Conservation (phyloP, 306 rosid genomes). For the Purshia tridentata region DNA sequence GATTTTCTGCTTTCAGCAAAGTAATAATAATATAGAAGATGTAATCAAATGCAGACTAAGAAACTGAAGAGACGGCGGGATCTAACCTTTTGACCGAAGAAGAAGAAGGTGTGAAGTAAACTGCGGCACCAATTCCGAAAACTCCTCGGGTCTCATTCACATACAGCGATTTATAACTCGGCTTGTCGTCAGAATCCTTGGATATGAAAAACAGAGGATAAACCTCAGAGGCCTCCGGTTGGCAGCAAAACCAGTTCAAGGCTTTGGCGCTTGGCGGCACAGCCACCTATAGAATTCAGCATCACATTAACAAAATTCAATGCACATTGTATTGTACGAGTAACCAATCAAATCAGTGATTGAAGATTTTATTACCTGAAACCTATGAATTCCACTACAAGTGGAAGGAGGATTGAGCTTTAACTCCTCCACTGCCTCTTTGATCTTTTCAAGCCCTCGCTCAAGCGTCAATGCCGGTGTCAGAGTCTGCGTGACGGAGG, state of each 20-base stretch:
- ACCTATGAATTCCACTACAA: constrained; percentile 60
- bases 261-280: constrained; percentile 88
- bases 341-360: neutral
- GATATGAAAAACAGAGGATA: constrained; percentile 74
- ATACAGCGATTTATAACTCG: constrained; percentile 50
- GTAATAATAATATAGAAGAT: neutral
- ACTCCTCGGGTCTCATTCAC: constrained; percentile 68
- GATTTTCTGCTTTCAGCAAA: too few relatives aligned
- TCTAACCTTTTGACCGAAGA: constrained; percentile 52
- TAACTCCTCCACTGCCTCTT: constrained; percentile 56
- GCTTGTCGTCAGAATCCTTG: constrained; percentile 52
- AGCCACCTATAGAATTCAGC: constrained; percentile 55
- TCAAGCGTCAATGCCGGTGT: constrained; percentile 74
- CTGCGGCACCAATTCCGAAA: constrained; percentile 78
- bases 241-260: constrained; percentile 73
- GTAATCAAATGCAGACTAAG: constrained; percentile 4
- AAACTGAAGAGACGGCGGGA: neutral
- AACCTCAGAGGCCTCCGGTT: constrained; percentile 60
- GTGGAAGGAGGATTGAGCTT: constrained; percentile 52
- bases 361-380: constrained; percentile 49
- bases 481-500: constrained; percentile 58
- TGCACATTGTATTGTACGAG: neutral
- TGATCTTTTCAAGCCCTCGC: constrained; percentile 63
- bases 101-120: constrained; percentile 44
- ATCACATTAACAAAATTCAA: constrained; percentile 16